A percentile compares a stretch with the other conserved stretches of the same genome.
These are phyloP conservation scores for Leonotis leonurus DNA, from an alignment of 257 asterid species.

Conservation along the genomic window DNA sequence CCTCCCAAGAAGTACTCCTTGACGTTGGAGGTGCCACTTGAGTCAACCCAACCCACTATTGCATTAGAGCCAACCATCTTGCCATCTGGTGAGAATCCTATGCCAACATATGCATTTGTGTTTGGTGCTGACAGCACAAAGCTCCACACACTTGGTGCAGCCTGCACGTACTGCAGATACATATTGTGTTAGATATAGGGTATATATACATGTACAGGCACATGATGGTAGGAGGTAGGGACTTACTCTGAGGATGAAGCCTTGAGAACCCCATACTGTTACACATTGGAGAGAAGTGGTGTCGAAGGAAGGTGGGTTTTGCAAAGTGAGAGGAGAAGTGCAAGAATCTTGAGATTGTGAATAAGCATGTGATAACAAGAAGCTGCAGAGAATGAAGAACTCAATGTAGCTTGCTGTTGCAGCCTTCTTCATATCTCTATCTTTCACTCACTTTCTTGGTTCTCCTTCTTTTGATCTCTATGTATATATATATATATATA, in stretches of 20 bases:
- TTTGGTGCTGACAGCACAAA: slow-evolving; percentile 65
- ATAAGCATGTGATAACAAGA: slow-evolving; percentile 21
- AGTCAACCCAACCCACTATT: slow-evolving; percentile 53
- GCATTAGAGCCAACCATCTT: slow-evolving; percentile 76
- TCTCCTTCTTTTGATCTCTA: neutral
- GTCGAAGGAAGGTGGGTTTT: slow-evolving; percentile 36
- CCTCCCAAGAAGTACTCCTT: slow-evolving; percentile 51
- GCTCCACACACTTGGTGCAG: slow-evolving; percentile 47
- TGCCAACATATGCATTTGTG: slow-evolving; percentile 44
- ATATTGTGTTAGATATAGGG: no score
- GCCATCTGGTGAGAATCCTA: slow-evolving; percentile 68
- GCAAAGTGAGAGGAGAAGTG: slow-evolving; percentile 30
- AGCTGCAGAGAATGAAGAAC: slow-evolving; percentile 11
- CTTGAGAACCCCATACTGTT: slow-evolving; percentile 50
- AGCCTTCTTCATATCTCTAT: slow-evolving; percentile 21
- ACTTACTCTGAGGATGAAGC: slow-evolving; percentile 76
- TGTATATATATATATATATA: neutral
- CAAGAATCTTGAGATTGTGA: slow-evolving; percentile 65
- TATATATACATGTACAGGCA: no score
- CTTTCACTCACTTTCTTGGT: neutral
- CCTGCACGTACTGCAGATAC: slow-evolving; percentile 39
- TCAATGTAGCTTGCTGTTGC: slow-evolving; percentile 12
- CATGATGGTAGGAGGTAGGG: neutral
- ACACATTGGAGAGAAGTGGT: slow-evolving; percentile 52
- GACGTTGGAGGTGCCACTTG: slow-evolving; percentile 19